Evolutionary conservation across 805 yeast species (phyloP).

Genomic region (Kluyveromyces nonfermentans): DNA sequence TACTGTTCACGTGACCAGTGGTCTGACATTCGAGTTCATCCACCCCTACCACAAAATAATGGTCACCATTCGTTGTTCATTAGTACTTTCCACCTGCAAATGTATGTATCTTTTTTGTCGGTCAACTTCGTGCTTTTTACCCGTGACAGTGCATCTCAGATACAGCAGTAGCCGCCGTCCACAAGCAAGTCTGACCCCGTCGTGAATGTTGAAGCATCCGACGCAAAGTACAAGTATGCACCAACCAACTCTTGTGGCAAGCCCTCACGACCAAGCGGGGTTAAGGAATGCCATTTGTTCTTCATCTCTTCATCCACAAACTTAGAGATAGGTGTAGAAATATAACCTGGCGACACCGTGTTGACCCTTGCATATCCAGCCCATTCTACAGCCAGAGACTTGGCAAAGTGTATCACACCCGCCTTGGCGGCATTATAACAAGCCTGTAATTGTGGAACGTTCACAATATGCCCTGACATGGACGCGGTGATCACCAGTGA

Average conservation of each 20-base stretch:
- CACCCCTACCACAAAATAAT: no score
- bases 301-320: constrained; percentile 36
- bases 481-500: constrained; percentile 80
- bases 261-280: constrained; percentile 71
- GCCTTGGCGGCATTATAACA: constrained; percentile 85
- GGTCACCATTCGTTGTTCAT: no score
- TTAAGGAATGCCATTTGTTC: constrained; percentile 40
- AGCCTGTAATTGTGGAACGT: constrained; percentile 80
- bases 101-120: no score
- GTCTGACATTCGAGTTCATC: no score
- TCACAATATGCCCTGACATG: constrained; percentile 82
- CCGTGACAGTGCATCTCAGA: background rate
- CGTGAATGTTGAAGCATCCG: constrained; percentile 71
- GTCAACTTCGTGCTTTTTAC: no score
- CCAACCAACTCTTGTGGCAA: constrained; percentile 67
- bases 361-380: constrained; percentile 82
- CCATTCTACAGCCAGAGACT: constrained; percentile 82
- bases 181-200: constrained; percentile 70
- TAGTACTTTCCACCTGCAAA: no score
- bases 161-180: constrained; percentile 53
- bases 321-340: constrained; percentile 57
- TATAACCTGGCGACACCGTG: constrained; percentile 80
- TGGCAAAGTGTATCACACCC: constrained; percentile 65
- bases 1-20: no score
- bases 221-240: constrained; percentile 69